Evolutionary conservation across 805 yeast genomes (phyloP).

Genomic region (Sungouiella blattae): DNA sequence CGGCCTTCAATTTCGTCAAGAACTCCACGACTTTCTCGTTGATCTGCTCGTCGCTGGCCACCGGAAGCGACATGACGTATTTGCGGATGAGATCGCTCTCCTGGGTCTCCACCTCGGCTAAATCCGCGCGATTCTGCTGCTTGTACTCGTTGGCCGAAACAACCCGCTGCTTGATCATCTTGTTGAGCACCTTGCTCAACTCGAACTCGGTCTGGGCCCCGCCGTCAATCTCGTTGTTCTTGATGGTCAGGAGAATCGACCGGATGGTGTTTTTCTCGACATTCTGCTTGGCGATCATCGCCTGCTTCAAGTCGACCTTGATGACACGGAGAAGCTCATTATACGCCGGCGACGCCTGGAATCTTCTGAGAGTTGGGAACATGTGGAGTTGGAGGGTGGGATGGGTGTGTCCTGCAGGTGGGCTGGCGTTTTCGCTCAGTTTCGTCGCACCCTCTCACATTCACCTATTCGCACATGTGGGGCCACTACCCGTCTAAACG

Average conservation of each 20-base stretch:
- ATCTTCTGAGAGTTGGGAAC: slow-evolving; percentile 22
- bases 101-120: slow-evolving; percentile 49
- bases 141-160: slow-evolving; percentile 49
- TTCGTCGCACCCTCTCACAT: too few species aligned
- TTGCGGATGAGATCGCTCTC: slow-evolving; percentile 43
- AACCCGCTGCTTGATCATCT: slow-evolving; percentile 45
- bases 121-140: slow-evolving; percentile 45
- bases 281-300: slow-evolving; percentile 21
- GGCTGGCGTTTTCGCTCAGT: too few species aligned
- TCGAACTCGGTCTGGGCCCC: slow-evolving; percentile 20
- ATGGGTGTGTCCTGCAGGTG: neutral
- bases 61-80: slow-evolving; percentile 41
- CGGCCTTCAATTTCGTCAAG: slow-evolving; percentile 10
- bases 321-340: slow-evolving; percentile 18
- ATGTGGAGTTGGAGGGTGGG: too few species aligned
- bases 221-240: slow-evolving; percentile 34
- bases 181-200: slow-evolving; percentile 19
- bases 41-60: slow-evolving; percentile 44
- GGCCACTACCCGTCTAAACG: too few species aligned
- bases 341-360: slow-evolving; percentile 33
- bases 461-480: too few species aligned
- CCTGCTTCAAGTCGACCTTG: slow-evolving; percentile 21
- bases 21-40: slow-evolving; percentile 25
- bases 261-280: slow-evolving; percentile 42
- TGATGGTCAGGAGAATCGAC: slow-evolving; percentile 38